phyloP scores from a whole-genome alignment of 192 early-diverging fungal species.

The Coemansia asiatica region DNA sequence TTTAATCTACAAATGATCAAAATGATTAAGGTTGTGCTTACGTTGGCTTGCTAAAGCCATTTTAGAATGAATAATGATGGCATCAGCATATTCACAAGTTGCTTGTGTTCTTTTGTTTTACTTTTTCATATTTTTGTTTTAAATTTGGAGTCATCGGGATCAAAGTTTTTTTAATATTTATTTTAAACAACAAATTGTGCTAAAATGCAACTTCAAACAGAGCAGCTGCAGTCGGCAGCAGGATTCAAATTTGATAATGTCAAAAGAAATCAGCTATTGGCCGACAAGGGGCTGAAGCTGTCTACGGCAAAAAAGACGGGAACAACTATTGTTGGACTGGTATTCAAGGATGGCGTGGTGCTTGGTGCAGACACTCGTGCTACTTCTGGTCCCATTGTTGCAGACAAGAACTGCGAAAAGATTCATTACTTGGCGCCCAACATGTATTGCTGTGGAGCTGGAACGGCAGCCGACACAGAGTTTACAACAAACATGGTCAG shows the following conservation, averaged over 20 bases:
- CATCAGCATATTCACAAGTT: no score
- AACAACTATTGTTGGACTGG: slow-evolving; percentile 93
- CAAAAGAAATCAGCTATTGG: slow-evolving; percentile 72
- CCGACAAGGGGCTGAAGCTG: slow-evolving; percentile 71
- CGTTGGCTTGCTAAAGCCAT: slow-evolving; percentile 11
- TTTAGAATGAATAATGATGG: no score
- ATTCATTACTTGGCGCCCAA: slow-evolving; percentile 98
- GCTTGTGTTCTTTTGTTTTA: background rate
- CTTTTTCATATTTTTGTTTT: background rate
- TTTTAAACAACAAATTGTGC: background rate
- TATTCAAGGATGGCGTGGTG: slow-evolving; percentile 93
- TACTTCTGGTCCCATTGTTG: slow-evolving; percentile 91
- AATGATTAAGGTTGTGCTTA: slow-evolving; percentile 7
- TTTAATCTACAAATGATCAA: slow-evolving; percentile 6
- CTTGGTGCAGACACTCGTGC: slow-evolving; percentile 98
- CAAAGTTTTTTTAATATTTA: background rate
- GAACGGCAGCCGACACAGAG: slow-evolving; percentile 99
- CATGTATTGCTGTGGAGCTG: slow-evolving; percentile 97
- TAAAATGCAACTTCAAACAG: slow-evolving; percentile 30
- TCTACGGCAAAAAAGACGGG: slow-evolving; percentile 92
- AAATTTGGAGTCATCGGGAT: background rate
- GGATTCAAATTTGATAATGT: slow-evolving; percentile 57
- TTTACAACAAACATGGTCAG: slow-evolving; percentile 90
- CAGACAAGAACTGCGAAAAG: slow-evolving; percentile 99
- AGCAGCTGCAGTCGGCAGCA: slow-evolving; percentile 15